Conservation (phyloP, 1,284 basidiomycete species). For the Rhodotorula sp. region DNA sequence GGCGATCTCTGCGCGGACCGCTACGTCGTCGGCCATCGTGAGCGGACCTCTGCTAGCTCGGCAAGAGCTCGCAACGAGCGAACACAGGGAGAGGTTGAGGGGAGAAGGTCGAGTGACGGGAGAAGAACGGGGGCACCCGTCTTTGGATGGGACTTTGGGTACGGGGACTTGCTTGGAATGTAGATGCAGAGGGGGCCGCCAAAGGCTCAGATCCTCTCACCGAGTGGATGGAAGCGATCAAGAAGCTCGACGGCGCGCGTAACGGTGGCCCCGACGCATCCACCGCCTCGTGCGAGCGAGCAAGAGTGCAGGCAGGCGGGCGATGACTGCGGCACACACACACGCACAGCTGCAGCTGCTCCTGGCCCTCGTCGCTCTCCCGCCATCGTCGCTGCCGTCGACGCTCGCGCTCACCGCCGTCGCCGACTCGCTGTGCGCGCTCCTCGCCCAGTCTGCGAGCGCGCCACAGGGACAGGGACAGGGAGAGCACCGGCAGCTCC, state of each 20-base stretch:
- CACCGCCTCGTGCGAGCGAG: too few relatives aligned
- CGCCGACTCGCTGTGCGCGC: background rate
- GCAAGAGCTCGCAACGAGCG: background rate
- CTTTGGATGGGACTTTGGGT: too few relatives aligned
- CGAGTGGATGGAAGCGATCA: too few relatives aligned
- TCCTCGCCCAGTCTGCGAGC: background rate
- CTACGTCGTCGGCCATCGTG: constrained; percentile 13
- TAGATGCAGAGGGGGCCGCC: too few relatives aligned
- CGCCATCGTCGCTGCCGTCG: constrained; percentile 1
- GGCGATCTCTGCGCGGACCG: constrained; percentile 30
- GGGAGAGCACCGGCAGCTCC: background rate
- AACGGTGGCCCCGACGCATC: too few relatives aligned
- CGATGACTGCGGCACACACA: too few relatives aligned
- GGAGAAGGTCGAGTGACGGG: background rate
- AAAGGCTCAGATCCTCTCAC: too few relatives aligned
- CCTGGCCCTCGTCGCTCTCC: background rate
- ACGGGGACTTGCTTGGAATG: too few relatives aligned
- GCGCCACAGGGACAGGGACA: background rate
- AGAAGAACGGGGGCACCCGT: too few relatives aligned
- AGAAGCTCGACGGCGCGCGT: too few relatives aligned
- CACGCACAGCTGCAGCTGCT: background rate
- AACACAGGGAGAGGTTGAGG: background rate
- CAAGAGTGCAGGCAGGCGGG: too few relatives aligned
- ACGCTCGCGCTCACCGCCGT: background rate
- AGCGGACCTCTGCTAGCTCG: background rate